phyloP scores from a whole-genome alignment of 495 filamentous ascomycete genomes.

The Penicillium longicatenatum region DNA sequence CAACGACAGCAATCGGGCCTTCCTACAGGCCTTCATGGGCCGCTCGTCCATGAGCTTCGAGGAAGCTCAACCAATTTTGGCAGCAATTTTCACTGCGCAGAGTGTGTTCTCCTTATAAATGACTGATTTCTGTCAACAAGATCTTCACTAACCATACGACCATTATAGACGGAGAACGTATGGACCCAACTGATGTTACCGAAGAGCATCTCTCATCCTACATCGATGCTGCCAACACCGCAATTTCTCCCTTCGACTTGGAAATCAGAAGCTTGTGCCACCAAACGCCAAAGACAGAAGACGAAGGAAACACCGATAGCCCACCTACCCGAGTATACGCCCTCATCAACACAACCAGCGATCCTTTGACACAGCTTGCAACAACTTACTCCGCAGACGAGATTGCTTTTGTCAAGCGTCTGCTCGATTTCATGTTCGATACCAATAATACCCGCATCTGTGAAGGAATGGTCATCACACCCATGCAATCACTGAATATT shows the following conservation, averaged over 20 bases:
- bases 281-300: slow-evolving; percentile 45
- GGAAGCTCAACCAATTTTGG: slow-evolving; percentile 72
- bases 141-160: background rate
- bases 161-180: slow-evolving; percentile 34
- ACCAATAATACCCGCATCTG: slow-evolving; percentile 71
- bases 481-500: slow-evolving; percentile 68
- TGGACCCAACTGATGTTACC: slow-evolving; percentile 61
- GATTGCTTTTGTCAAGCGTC: slow-evolving; percentile 82
- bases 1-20: slow-evolving; percentile 81
- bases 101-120: slow-evolving; percentile 27
- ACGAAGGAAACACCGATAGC: slow-evolving; percentile 12
- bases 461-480: slow-evolving; percentile 78
- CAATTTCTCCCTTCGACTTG: slow-evolving; percentile 77
- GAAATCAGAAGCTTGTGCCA: slow-evolving; percentile 76
- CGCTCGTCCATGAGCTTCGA: slow-evolving; percentile 72
- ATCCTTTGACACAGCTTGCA: slow-evolving; percentile 82
- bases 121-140: too few species aligned
- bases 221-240: slow-evolving; percentile 67
- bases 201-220: slow-evolving; percentile 67
- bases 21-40: slow-evolving; percentile 87
- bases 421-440: slow-evolving; percentile 93
- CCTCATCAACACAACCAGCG: slow-evolving; percentile 86
- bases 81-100: slow-evolving; percentile 67
- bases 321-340: slow-evolving; percentile 58
- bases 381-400: slow-evolving; percentile 81